These are phyloP conservation scores for Aspergillus panamensis DNA, from an alignment of 495 filamentous ascomycete genomes.

Conservation along the genomic window DNA sequence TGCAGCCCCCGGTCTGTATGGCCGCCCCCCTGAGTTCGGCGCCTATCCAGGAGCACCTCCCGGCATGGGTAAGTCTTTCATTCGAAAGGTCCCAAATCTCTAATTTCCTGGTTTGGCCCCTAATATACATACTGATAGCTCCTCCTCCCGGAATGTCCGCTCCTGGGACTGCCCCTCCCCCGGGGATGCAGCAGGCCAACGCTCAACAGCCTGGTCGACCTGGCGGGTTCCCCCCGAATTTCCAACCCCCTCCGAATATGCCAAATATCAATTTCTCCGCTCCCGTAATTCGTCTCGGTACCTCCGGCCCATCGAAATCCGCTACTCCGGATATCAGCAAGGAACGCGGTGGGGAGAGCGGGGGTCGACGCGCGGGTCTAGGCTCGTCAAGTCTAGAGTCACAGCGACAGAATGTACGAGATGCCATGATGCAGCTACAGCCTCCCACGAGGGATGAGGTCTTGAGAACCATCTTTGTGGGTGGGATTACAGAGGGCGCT, in stretches of 20 bases:
- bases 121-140: conserved; percentile 18
- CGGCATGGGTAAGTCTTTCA: conserved; percentile 68
- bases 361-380: conserved; percentile 61
- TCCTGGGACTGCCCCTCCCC: conserved; percentile 73
- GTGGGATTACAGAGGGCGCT: conserved; percentile 73
- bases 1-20: conserved; percentile 56
- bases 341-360: conserved; percentile 44
- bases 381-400: conserved; percentile 64
- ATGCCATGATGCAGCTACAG: conserved; percentile 71
- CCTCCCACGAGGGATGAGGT: conserved; percentile 90
- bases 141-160: conserved; percentile 66
- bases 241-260: conserved; percentile 88
- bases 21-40: conserved; percentile 67
- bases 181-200: conserved; percentile 74
- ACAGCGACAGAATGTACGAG: conserved; percentile 65
- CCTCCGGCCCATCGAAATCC: conserved; percentile 62
- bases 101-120: conserved; percentile 4
- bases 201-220: conserved; percentile 66
- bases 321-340: conserved; percentile 50
- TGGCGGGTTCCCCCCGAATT: conserved; percentile 74
- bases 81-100: conserved; percentile 5
- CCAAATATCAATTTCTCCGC: conserved; percentile 98
- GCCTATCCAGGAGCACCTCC: conserved; percentile 76
- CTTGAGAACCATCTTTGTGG: conserved; percentile 84
- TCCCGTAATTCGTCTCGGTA: conserved; percentile 89